A percentile compares a stretch with the other conserved stretches of the same genome.
phyloP scores from a whole-genome alignment of 768 basidiomycete species.

The Naganishia kalamii region DNA sequence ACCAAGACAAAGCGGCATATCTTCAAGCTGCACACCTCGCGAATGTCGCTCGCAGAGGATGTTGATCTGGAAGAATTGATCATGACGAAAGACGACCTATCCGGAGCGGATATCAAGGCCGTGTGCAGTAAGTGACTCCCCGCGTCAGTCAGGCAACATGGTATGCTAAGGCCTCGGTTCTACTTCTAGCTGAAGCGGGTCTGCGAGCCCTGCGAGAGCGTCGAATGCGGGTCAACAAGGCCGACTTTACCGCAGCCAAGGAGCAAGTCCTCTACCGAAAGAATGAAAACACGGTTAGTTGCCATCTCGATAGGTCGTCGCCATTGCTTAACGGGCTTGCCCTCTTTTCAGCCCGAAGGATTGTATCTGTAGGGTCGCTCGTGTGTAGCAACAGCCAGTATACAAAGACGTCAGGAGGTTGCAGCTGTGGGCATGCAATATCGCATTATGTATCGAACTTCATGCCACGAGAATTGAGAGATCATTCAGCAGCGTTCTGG shows the following conservation, averaged over 20 bases:
- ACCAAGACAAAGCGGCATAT: constrained; percentile 99
- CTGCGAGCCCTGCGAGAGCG: constrained; percentile 87
- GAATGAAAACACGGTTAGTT: constrained; percentile 72
- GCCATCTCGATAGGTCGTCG: neutral
- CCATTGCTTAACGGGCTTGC: neutral
- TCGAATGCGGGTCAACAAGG: constrained; percentile 72
- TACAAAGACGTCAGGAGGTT: no score
- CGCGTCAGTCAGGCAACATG: neutral
- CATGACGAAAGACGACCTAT: constrained; percentile 89
- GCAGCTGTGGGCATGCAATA: no score
- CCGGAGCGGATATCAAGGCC: constrained; percentile 97
- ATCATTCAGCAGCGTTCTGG: no score
- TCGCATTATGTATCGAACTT: no score
- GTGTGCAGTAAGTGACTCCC: constrained; percentile 57
- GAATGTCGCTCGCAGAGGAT: constrained; percentile 75
- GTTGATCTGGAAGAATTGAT: constrained; percentile 95
- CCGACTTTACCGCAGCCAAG: constrained; percentile 79
- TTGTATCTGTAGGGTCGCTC: constrained; percentile 10
- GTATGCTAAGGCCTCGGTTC: neutral
- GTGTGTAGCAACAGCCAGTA: neutral
- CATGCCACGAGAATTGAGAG: no score
- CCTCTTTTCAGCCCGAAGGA: neutral
- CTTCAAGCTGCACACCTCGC: constrained; percentile 83
- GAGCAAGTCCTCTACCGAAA: constrained; percentile 97
- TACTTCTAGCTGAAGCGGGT: constrained; percentile 75